phyloP scores from a whole-genome alignment of 805 yeast species.

The Candida orba region DNA sequence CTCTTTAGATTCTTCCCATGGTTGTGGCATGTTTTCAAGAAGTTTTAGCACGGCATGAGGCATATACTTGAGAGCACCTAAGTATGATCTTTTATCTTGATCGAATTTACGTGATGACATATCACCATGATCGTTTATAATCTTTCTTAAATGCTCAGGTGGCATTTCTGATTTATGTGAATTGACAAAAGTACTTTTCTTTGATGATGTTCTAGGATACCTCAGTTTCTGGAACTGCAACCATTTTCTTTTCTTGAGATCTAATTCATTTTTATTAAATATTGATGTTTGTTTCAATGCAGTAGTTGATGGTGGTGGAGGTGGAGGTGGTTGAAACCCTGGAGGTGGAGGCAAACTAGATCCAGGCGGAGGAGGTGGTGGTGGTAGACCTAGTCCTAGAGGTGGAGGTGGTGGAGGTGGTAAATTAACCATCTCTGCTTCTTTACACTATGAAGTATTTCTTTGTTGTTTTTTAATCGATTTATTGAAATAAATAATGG shows the following conservation, averaged over 20 bases:
- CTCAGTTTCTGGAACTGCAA: constrained; percentile 52
- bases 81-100: constrained; percentile 76
- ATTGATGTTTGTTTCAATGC: constrained; percentile 13
- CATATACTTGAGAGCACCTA: constrained; percentile 89
- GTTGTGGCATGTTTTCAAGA: constrained; percentile 95
- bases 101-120: constrained; percentile 72
- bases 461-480: not conserved
- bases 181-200: constrained; percentile 41
- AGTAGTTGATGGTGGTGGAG: constrained; percentile 28
- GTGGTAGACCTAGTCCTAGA: constrained; percentile 18
- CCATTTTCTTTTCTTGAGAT: constrained; percentile 51
- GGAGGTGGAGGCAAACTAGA: constrained; percentile 20
- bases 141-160: constrained; percentile 84
- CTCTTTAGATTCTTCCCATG: constrained; percentile 87
- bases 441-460: not conserved
- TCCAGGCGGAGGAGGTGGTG: constrained; percentile 20
- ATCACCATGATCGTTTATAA: constrained; percentile 78
- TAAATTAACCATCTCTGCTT: constrained; percentile 10
- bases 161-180: constrained; percentile 79
- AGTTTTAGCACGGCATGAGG: constrained; percentile 92
- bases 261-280: constrained; percentile 26
- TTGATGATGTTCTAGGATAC: constrained; percentile 31
- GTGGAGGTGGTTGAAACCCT: constrained; percentile 22
- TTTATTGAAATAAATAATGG: too few species aligned
- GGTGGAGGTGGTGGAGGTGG: constrained; percentile 28